Conservation (phyloP, 106 monocot genomes). For the Platanthera guangdongensis region DNA sequence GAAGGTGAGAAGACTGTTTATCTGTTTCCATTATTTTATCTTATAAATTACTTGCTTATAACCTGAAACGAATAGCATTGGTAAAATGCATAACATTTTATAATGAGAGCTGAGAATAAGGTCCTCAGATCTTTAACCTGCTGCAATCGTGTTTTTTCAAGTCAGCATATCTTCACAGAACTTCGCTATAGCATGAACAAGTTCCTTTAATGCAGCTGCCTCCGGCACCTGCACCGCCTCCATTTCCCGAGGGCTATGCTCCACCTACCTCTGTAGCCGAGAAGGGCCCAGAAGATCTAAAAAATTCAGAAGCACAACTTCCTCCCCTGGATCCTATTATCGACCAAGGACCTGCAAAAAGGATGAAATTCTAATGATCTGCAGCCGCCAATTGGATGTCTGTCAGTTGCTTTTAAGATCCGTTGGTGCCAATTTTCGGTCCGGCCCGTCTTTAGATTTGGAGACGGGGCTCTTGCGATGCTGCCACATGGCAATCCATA, state of each 20-base stretch:
- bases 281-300: conserved; percentile 44
- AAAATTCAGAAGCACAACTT: conserved; percentile 28
- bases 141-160: not conserved
- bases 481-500: too few species aligned
- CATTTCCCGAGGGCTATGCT: conserved; percentile 88
- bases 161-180: not conserved
- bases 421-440: not conserved
- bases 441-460: too few species aligned
- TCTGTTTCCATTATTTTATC: not conserved
- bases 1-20: conserved; percentile 42
- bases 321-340: conserved; percentile 71
- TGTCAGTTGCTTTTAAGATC: not conserved
- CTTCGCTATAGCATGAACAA: not conserved
- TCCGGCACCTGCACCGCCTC: conserved; percentile 70
- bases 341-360: conserved; percentile 91
- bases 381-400: not conserved
- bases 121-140: too few species aligned
- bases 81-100: not conserved
- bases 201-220: conserved; percentile 48
- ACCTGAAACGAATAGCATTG: not conserved
- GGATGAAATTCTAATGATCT: conserved; percentile 49
- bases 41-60: not conserved
- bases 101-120: too few species aligned
- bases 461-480: too few species aligned
- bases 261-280: conserved; percentile 42